Base-by-base conservation (phyloP, 306 rosid genomes). In the Sophora flavescens region DNA sequence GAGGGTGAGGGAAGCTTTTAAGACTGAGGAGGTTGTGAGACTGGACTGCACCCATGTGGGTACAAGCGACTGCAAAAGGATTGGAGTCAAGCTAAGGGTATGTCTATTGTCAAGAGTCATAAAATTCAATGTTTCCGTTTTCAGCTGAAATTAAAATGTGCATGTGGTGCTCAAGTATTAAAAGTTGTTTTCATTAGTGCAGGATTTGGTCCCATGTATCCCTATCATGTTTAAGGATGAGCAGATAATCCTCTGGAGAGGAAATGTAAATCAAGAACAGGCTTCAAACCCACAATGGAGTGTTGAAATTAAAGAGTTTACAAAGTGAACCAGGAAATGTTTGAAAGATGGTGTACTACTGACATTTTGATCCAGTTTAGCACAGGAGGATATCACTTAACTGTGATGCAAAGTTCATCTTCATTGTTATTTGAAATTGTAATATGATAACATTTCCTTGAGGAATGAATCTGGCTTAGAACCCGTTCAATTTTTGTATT, bases 171-270 rank as follows among this genome's bases (percentile, higher is more conserved):
- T 39, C 72, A 35, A 60, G 51, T 63, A 36, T 60, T 65, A 62
- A 78, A 74, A 16, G 0, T 33, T 39, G n/a, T 76, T 44, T 33
- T 8, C 68, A 10, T 63, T 5, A 54, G 1, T 79, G 74, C 85
- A 94, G 98, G 96, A 89, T 84, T 84, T 92, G 51, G 96, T 86
- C 30, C 96, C 96, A 28, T 95, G 97, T 68, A 84, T 88, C 17
- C 98, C 98, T 33, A 82, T 95, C 86, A 60, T 95, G 82, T 87
- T 95, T 88, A 92, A 95, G 87, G 93, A 90, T 50, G 97, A 88
- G 82, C 98, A 92, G 85, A 86, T 95, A 72, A 86, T 95, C 78
- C 89, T 95, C 35, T 95, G 98, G 97, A 85, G 92, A 86, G 97
- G 98, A 53, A 85, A 86, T 67, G 66, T 32, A 50, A 82, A 80